These are phyloP conservation scores for Dorcoceras hygrometricum DNA, from an alignment of 257 asterid species.

Conservation along the genomic window DNA sequence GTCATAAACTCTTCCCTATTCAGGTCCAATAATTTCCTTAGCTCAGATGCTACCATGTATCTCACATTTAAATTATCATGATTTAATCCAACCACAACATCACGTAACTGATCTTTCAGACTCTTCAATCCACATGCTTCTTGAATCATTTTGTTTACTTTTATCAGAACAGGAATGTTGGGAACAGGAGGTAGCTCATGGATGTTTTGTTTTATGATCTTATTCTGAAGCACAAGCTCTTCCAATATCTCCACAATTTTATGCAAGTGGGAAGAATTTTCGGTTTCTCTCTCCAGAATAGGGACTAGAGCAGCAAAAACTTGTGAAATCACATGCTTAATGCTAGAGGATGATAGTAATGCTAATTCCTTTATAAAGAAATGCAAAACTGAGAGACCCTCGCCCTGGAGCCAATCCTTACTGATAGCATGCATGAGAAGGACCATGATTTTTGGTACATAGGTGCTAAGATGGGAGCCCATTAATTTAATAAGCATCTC, in stretches of 20 bases:
- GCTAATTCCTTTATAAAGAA: constrained; percentile 76
- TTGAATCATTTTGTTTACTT: constrained; percentile 78
- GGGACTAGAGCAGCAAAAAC: constrained; percentile 97
- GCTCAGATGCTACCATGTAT: constrained; percentile 94
- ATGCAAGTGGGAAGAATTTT: constrained; percentile 42
- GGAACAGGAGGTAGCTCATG: constrained; percentile 93
- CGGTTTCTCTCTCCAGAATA: constrained; percentile 76
- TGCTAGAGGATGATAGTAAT: constrained; percentile 78
- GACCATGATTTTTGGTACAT: constrained; percentile 95
- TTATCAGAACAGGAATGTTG: constrained; percentile 69
- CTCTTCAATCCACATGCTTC: constrained; percentile 77
- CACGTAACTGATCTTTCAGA: constrained; percentile 79
- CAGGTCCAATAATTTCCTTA: constrained; percentile 68
- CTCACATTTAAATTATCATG: constrained; percentile 93
- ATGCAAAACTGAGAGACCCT: constrained; percentile 80
- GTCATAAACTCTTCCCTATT: constrained; percentile 69
- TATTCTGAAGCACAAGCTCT: constrained; percentile 83
- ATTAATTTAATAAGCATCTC: constrained; percentile 83
- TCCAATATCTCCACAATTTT: constrained; percentile 85
- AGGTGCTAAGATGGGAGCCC: constrained; percentile 87
- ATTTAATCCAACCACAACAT: constrained; percentile 76
- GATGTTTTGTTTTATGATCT: constrained; percentile 64
- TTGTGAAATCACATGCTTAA: constrained; percentile 87
- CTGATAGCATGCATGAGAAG: constrained; percentile 93
- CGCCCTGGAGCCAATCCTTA: constrained; percentile 82